These are phyloP conservation scores for Cercophora scortea DNA, from an alignment of 495 filamentous ascomycete genomes.

Conservation along the genomic window DNA sequence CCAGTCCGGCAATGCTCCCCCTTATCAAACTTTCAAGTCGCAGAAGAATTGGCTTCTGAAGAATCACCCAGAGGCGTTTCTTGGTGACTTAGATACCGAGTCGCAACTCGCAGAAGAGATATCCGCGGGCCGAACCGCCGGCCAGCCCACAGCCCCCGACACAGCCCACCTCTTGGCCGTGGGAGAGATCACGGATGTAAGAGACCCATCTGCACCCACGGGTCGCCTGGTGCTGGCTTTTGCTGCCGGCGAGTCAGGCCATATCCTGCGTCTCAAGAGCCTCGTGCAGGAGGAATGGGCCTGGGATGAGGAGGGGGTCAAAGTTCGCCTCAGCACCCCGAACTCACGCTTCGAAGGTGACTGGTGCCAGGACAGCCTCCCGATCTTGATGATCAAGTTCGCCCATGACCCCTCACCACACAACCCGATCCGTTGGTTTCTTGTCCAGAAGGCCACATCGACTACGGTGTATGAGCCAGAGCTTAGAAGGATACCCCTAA, in stretches of 20 bases:
- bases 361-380: conserved; percentile 48
- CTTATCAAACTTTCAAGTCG: conserved; percentile 10
- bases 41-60: conserved; percentile 32
- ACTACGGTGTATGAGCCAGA: conserved; percentile 56
- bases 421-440: conserved; percentile 48
- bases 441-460: conserved; percentile 49
- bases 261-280: conserved; percentile 42
- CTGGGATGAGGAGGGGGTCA: conserved; percentile 36
- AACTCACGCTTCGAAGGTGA: conserved; percentile 27
- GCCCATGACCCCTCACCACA: conserved; percentile 40
- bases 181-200: conserved; percentile 30
- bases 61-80: conserved; percentile 28
- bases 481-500: conserved; percentile 18
- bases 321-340: conserved; percentile 24
- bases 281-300: conserved; percentile 32
- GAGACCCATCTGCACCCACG: conserved; percentile 5
- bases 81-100: conserved; percentile 21
- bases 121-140: neutral
- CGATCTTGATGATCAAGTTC: conserved; percentile 63
- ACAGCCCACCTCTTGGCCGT: conserved; percentile 22
- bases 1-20: neutral
- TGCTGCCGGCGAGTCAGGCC: conserved; percentile 41
- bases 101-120: conserved; percentile 21
- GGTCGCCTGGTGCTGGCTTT: conserved; percentile 36
- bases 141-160: neutral